phyloP scores from a whole-genome alignment of 352 stramenopile species.

The Blastocystis sp. region DNA sequence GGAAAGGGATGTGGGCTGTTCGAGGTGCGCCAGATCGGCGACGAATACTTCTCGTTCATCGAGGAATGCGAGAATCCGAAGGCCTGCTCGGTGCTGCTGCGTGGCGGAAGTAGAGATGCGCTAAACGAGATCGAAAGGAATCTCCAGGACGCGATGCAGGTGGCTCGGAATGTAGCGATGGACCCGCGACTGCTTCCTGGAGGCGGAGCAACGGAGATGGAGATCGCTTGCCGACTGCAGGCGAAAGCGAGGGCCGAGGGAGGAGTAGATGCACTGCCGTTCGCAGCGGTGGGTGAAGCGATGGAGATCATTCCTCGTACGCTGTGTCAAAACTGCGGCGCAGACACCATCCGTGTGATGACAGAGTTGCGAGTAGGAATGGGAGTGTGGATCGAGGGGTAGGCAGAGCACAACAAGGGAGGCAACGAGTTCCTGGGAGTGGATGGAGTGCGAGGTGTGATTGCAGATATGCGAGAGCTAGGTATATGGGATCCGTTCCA shows the following conservation, averaged over 20 bases:
- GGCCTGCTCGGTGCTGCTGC: conserved; percentile 93
- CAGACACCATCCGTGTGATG: conserved; percentile 93
- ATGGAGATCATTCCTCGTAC: conserved; percentile 98
- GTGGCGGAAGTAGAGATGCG: conserved; percentile 96
- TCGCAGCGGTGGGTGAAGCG: conserved; percentile 88
- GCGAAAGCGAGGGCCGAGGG: conserved; percentile 81
- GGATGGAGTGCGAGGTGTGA: conserved; percentile 75
- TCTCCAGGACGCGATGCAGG: conserved; percentile 97
- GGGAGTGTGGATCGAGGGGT: not conserved
- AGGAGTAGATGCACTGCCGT: conserved; percentile 91
- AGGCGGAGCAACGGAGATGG: conserved; percentile 95
- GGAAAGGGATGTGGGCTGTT: conserved; percentile 95
- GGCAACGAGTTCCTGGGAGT: conserved; percentile 73
- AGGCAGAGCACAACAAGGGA: conserved; percentile 64
- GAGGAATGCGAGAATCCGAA: conserved; percentile 95
- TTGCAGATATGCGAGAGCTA: conserved; percentile 87
- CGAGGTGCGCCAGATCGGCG: conserved; percentile 86
- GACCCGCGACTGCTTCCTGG: conserved; percentile 89
- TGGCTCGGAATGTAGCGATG: conserved; percentile 96
- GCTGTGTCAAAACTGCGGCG: conserved; percentile 96
- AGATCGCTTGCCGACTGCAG: conserved; percentile 78
- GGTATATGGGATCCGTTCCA: conserved; percentile 98
- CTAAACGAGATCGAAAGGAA: conserved; percentile 99
- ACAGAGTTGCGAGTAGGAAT: conserved; percentile 79
- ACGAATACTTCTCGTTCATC: conserved; percentile 98